Conservation (phyloP, 2,329 filamentous ascomycete species). For the Thelonectria blattea region DNA sequence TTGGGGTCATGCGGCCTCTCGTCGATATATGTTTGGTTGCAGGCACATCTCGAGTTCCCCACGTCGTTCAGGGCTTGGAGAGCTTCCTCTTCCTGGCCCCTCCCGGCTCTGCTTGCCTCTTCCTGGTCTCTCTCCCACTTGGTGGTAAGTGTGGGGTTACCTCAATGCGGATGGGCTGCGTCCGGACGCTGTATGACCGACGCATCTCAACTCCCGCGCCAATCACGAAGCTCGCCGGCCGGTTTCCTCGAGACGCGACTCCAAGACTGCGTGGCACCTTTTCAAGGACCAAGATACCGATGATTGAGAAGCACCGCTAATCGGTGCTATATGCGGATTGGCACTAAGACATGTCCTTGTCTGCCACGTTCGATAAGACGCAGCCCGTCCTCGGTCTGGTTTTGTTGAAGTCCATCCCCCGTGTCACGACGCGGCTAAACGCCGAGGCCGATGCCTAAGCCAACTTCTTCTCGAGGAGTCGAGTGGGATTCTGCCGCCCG, state of each 20-base stretch:
- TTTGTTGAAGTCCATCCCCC: not conserved
- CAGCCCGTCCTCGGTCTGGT: not conserved
- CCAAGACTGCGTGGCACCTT: conserved; percentile 28
- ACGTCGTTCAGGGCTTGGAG: conserved; percentile 33
- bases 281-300: conserved; percentile 25
- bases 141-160: conserved; percentile 38
- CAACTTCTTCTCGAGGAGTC: conserved; percentile 6
- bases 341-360: conserved; percentile 1
- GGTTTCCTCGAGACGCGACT: conserved; percentile 31
- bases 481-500: conserved; percentile 33
- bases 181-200: conserved; percentile 34
- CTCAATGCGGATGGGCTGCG: conserved; percentile 25
- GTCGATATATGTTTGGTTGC: conserved; percentile 38
- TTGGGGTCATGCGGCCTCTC: conserved; percentile 39
- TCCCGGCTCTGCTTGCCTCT: conserved; percentile 7
- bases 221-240: conserved; percentile 33
- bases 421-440: conserved; percentile 26
- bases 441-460: conserved; percentile 22
- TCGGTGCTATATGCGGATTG: conserved; percentile 19
- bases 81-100: conserved; percentile 14
- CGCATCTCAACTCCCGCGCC: conserved; percentile 40
- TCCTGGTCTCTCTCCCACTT: conserved; percentile 20
- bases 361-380: conserved; percentile 5
- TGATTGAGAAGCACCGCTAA: conserved; percentile 21
- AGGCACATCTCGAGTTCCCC: conserved; percentile 38